phyloP scores from a whole-genome alignment of 2,329 filamentous ascomycete species.

The Phialophora macrospora region DNA sequence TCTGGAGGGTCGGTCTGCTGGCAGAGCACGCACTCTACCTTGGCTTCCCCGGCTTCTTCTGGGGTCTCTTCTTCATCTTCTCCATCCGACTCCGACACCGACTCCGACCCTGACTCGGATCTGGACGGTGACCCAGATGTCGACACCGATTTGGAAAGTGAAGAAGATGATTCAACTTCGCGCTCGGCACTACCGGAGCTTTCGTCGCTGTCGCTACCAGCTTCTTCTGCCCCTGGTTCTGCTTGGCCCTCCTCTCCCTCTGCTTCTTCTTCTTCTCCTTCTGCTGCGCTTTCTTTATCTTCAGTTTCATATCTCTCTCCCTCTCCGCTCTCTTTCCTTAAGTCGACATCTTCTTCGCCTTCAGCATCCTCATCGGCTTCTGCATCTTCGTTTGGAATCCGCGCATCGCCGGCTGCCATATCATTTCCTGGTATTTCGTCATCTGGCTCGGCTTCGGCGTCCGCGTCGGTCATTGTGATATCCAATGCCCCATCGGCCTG shows the following conservation, averaged over 20 bases:
- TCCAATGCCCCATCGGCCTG: slow-evolving; percentile 23
- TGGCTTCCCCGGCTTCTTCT: slow-evolving; percentile 29
- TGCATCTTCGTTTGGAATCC: slow-evolving; percentile 39
- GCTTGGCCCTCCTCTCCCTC: slow-evolving; percentile 50
- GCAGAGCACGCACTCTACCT: slow-evolving; percentile 68
- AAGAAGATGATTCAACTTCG: slow-evolving; percentile 14
- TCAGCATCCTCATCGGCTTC: slow-evolving; percentile 54
- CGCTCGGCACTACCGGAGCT: slow-evolving; percentile 19
- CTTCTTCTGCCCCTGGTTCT: slow-evolving; percentile 47
- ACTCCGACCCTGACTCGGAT: slow-evolving; percentile 11
- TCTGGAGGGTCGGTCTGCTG: slow-evolving; percentile 71
- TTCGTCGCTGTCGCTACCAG: slow-evolving; percentile 14
- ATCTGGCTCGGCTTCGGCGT: slow-evolving; percentile 19
- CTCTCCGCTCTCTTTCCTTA: slow-evolving; percentile 1
- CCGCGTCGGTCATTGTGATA: slow-evolving; percentile 27
- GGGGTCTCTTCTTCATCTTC: slow-evolving; percentile 30
- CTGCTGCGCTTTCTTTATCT: neutral
- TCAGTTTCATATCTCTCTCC: slow-evolving; percentile 39
- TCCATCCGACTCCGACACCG: slow-evolving; percentile 29
- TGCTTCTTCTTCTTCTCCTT: slow-evolving; percentile 38
- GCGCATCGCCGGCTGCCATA: slow-evolving; percentile 18
- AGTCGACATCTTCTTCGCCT: slow-evolving; percentile 40
- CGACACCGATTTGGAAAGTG: slow-evolving; percentile 10
- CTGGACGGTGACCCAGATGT: slow-evolving; percentile 1
- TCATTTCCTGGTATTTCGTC: slow-evolving; percentile 32